Conservation (phyloP, 768 basidiomycete genomes). For the Gymnopilus dilepis region DNA sequence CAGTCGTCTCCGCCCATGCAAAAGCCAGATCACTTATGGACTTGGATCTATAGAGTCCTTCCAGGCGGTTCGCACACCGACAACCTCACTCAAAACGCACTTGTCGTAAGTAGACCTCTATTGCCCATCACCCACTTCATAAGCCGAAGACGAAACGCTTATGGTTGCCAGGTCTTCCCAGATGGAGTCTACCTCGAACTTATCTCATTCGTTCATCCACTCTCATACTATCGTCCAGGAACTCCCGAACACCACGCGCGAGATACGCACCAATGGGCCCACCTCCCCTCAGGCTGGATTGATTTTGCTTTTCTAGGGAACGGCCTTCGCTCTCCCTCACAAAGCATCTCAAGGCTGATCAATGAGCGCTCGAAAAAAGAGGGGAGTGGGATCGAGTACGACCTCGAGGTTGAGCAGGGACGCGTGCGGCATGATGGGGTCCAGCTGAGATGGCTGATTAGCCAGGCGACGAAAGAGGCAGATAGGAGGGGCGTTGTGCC, state of each 20-base stretch:
- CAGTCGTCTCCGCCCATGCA: constrained; percentile 21
- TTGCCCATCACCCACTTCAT: background rate
- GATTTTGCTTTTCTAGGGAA: constrained; percentile 70
- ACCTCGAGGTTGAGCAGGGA: constrained; percentile 54
- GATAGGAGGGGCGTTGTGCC: constrained; percentile 46
- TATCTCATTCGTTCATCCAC: constrained; percentile 65
- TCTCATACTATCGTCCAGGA: constrained; percentile 55
- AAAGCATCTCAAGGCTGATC: constrained; percentile 54
- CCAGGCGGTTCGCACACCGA: constrained; percentile 69
- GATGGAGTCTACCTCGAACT: constrained; percentile 76
- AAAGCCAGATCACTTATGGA: no score
- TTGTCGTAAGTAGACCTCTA: constrained; percentile 57
- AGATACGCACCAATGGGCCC: constrained; percentile 57
- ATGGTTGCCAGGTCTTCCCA: constrained; percentile 47
- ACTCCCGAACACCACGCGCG: constrained; percentile 52
- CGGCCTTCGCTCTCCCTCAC: constrained; percentile 31
- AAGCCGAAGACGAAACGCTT: background rate
- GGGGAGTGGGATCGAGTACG: constrained; percentile 47
- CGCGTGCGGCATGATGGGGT: constrained; percentile 60
- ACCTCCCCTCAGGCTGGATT: constrained; percentile 65
- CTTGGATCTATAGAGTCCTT: constrained; percentile 51
- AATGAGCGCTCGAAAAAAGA: constrained; percentile 53
- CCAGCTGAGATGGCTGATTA: constrained; percentile 63
- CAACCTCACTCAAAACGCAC: constrained; percentile 68
- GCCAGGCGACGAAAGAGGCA: constrained; percentile 34